Conservation (phyloP, 106 monocot species). For the Dendrobium officinale region DNA sequence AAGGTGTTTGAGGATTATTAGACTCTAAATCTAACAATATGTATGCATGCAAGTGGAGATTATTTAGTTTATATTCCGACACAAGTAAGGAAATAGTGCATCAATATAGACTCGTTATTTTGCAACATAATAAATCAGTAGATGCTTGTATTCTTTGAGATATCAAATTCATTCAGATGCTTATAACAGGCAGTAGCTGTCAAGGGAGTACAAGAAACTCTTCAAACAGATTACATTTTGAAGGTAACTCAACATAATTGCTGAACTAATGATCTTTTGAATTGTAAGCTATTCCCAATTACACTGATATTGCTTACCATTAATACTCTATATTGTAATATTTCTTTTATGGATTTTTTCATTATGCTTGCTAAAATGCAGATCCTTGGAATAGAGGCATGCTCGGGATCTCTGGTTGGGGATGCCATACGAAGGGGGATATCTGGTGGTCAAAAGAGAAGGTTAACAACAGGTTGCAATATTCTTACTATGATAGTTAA, state of each 20-base stretch:
- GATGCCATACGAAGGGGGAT: constrained; percentile 23
- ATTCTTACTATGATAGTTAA: no score
- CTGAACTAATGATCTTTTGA: background rate
- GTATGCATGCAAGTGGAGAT: no score
- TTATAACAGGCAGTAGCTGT: constrained; percentile 11
- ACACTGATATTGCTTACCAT: no score
- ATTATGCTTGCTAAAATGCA: background rate
- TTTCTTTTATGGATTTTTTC: background rate
- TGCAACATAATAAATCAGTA: background rate
- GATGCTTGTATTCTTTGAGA: background rate
- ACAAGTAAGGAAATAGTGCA: no score
- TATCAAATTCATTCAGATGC: background rate
- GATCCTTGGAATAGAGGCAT: constrained; percentile 17
- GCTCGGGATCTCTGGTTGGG: constrained; percentile 16
- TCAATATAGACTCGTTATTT: no score
- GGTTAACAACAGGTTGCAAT: constrained; percentile 18
- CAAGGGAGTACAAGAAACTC: constrained; percentile 10
- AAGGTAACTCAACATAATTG: constrained; percentile 7
- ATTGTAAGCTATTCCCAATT: background rate
- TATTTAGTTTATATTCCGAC: no score
- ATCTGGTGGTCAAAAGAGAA: constrained; percentile 30
- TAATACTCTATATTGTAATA: background rate
- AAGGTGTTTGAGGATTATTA: no score
- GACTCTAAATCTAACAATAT: no score
- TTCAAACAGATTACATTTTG: constrained; percentile 20